Conservation (phyloP, 1,284 basidiomycete genomes). For the Kwoniella shivajii region DNA sequence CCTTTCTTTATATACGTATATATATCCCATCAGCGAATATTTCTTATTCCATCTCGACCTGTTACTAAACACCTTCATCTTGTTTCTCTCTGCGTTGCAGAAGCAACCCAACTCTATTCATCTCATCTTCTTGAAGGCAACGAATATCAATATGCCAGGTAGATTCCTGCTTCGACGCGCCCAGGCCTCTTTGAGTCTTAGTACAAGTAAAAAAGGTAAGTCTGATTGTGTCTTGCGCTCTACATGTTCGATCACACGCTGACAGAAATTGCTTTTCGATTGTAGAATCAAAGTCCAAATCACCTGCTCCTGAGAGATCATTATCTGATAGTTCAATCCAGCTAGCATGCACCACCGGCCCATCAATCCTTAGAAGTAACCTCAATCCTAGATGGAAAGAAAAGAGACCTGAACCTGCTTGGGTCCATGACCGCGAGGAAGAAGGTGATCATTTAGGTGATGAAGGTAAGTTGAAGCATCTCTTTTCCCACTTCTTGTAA, state of each 20-base stretch:
- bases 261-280: background rate
- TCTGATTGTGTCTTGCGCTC: background rate
- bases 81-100: background rate
- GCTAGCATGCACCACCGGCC: conserved; percentile 3
- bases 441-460: background rate
- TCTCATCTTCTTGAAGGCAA: background rate
- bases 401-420: background rate
- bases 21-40: too few species aligned
- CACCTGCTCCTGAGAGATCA: background rate
- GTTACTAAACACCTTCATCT: too few species aligned
- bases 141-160: conserved; percentile 8
- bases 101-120: background rate
- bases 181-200: background rate
- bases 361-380: background rate
- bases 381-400: conserved; percentile 1
- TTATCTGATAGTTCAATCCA: background rate
- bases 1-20: too few species aligned
- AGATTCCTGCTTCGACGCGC: conserved; percentile 2
- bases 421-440: background rate
- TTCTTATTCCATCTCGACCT: too few species aligned
- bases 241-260: background rate
- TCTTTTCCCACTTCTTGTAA: background rate
- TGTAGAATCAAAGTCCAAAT: background rate
- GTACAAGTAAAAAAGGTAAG: background rate
- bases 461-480: background rate